These are phyloP conservation scores for Coleophoma eucalyptorum DNA, from an alignment of 2,329 filamentous ascomycete genomes.

Conservation along the genomic window DNA sequence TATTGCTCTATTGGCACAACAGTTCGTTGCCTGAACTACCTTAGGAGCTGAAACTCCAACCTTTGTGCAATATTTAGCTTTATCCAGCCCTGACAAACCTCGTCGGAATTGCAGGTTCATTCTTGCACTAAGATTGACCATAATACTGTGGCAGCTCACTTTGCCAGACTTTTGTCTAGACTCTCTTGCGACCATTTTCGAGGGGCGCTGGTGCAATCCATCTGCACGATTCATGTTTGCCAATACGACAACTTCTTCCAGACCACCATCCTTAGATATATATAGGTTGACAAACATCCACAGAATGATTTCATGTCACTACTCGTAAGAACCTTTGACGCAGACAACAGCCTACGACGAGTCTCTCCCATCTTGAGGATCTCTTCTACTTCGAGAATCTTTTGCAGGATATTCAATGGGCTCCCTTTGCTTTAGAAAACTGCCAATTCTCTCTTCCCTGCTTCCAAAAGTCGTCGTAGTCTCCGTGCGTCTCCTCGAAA, in stretches of 20 bases:
- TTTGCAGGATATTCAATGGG: slow-evolving; percentile 15
- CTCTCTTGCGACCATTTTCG: too few species aligned
- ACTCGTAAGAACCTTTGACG: slow-evolving; percentile 40
- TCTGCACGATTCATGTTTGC: neutral
- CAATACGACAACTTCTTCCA: neutral
- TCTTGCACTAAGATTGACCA: too few species aligned
- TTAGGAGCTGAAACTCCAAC: too few species aligned
- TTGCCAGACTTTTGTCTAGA: too few species aligned
- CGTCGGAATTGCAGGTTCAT: too few species aligned
- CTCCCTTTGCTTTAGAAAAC: slow-evolving; percentile 73
- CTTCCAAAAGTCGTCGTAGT: slow-evolving; percentile 46
- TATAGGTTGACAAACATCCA: slow-evolving; percentile 11
- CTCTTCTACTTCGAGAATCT: slow-evolving; percentile 12
- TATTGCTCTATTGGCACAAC: too few species aligned
- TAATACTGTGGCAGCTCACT: too few species aligned
- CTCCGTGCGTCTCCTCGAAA: slow-evolving; percentile 49
- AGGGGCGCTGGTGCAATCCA: neutral
- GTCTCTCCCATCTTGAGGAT: slow-evolving; percentile 37
- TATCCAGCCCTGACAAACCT: too few species aligned
- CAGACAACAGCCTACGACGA: slow-evolving; percentile 35
- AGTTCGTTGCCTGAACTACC: too few species aligned
- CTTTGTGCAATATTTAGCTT: too few species aligned
- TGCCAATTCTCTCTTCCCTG: slow-evolving; percentile 67
- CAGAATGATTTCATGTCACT: slow-evolving; percentile 25
- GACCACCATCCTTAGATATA: slow-evolving; percentile 4